These are phyloP conservation scores for Aspergillus sparsus DNA, from an alignment of 495 filamentous ascomycete genomes.

Conservation along the genomic window DNA sequence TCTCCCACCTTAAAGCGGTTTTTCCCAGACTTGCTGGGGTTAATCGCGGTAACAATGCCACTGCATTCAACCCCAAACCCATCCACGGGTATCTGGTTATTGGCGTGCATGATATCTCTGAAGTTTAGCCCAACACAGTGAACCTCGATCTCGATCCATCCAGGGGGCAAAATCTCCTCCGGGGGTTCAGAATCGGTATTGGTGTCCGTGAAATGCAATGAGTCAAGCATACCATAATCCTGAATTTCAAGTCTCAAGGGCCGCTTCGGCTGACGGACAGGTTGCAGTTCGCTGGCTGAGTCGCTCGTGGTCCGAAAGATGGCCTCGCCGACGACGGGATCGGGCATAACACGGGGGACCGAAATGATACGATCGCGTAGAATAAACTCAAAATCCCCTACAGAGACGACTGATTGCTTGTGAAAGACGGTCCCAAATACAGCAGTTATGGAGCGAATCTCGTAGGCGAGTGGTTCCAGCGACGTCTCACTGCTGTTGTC, in stretches of 20 bases:
- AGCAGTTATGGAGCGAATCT: background rate
- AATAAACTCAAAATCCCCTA: background rate
- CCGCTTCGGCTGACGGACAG: background rate
- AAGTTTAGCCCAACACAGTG: conserved; percentile 41
- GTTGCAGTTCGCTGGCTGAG: background rate
- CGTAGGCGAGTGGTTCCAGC: background rate
- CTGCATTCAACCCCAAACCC: conserved; percentile 40
- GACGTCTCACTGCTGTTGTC: background rate
- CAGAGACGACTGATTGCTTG: background rate
- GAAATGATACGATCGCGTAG: background rate
- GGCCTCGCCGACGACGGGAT: background rate
- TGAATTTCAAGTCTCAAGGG: background rate
- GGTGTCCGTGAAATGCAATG: conserved; percentile 18
- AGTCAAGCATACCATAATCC: conserved; percentile 16
- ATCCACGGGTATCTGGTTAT: conserved; percentile 33
- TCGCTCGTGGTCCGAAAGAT: background rate
- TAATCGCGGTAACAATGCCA: conserved; percentile 40
- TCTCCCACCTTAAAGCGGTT: conserved; percentile 39
- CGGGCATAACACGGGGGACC: background rate
- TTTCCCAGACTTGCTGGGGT: conserved; percentile 10
- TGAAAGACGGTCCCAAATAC: background rate
- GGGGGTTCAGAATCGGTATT: conserved; percentile 10
- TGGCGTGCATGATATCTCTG: conserved; percentile 41
- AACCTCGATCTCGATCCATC: conserved; percentile 32
- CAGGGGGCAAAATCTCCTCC: background rate